Evolutionary conservation across 2,329 filamentous ascomycete genomes (phyloP).

Genomic region (Fusarium acutatum): DNA sequence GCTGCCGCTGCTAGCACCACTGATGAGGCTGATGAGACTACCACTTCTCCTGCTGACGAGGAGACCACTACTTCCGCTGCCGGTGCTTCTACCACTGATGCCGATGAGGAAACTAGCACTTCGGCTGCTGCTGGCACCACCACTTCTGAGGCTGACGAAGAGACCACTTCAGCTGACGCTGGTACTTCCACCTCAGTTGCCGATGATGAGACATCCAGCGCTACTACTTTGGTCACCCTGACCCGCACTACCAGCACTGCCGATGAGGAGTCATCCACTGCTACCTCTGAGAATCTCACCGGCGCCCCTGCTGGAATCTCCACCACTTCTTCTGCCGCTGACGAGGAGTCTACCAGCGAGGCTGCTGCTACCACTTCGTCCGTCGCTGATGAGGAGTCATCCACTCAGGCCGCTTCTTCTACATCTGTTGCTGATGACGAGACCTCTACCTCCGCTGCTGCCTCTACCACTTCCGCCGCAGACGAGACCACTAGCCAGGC

Average conservation of each 20-base stretch:
- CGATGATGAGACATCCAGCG: not conserved
- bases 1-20: not conserved
- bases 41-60: not conserved
- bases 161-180: not conserved
- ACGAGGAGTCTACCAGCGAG: not conserved
- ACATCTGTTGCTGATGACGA: not conserved
- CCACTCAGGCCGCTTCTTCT: not conserved
- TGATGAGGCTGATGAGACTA: not conserved
- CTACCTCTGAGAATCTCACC: not conserved
- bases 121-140: not conserved
- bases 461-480: not conserved
- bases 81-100: not conserved
- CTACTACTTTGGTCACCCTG: not conserved
- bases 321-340: not conserved
- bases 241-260: not conserved
- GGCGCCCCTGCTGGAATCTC: not conserved
- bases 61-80: too few species aligned
- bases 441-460: not conserved
- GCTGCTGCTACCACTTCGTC: too few species aligned
- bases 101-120: not conserved
- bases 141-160: not conserved
- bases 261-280: not conserved
- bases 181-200: not conserved
- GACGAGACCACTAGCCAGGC: not conserved
- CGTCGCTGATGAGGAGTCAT: not conserved